Evolutionary conservation across 192 early-diverging fungal species (phyloP).

Genomic region (Pilaira anomala): DNA sequence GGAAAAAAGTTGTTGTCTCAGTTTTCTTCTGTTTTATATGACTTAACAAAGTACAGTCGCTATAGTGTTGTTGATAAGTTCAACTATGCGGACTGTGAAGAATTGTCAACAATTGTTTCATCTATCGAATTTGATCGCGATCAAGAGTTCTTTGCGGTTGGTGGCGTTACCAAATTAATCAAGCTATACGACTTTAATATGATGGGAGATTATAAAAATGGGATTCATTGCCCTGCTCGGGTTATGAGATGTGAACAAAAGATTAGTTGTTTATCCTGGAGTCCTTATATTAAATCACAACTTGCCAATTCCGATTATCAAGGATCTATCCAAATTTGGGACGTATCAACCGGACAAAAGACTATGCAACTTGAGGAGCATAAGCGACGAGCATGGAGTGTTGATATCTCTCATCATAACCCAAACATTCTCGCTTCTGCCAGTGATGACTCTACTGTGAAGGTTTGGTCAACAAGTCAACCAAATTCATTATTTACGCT

Average conservation of each 20-base stretch:
- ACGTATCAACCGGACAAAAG: slow-evolving; percentile 63
- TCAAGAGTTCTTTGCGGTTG: slow-evolving; percentile 91
- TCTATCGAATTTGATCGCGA: slow-evolving; percentile 94
- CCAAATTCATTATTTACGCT: slow-evolving; percentile 74
- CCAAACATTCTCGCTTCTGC: slow-evolving; percentile 81
- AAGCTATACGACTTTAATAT: slow-evolving; percentile 85
- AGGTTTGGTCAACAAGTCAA: slow-evolving; percentile 81
- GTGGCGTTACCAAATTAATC: slow-evolving; percentile 89
- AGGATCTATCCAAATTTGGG: slow-evolving; percentile 88
- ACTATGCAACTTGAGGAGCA: slow-evolving; percentile 80
- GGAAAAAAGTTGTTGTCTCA: background rate
- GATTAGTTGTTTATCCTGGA: slow-evolving; percentile 93
- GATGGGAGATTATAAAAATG: slow-evolving; percentile 36
- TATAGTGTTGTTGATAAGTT: slow-evolving; percentile 77
- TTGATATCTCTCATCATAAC: slow-evolving; percentile 78
- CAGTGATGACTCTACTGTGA: slow-evolving; percentile 90
- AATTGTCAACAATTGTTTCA: slow-evolving; percentile 78
- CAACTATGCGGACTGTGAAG: slow-evolving; percentile 72
- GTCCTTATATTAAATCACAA: slow-evolving; percentile 80
- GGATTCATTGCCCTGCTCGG: slow-evolving; percentile 74
- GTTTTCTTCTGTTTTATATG: slow-evolving; percentile 65
- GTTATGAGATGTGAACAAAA: slow-evolving; percentile 80
- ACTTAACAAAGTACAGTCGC: slow-evolving; percentile 63
- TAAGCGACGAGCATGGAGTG: slow-evolving; percentile 89
- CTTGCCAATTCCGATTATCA: slow-evolving; percentile 93